These are phyloP conservation scores for Parascedosporium putredinis DNA, from an alignment of 2,329 filamentous ascomycete genomes.

Conservation along the genomic window DNA sequence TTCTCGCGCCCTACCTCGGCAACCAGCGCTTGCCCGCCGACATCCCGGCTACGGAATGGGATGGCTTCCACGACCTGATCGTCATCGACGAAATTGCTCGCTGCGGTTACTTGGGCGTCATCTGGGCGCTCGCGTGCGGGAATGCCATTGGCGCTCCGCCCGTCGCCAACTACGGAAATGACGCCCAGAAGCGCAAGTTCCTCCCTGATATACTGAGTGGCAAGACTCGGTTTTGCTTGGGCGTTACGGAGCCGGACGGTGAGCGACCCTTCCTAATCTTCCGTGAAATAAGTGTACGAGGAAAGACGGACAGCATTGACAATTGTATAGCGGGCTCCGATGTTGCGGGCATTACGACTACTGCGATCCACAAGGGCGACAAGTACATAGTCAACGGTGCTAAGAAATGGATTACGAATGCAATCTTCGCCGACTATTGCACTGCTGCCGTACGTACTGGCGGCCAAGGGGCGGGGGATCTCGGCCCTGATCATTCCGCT, in stretches of 20 bases:
- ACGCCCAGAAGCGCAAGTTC: slow-evolving; percentile 8
- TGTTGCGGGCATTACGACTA: slow-evolving; percentile 49
- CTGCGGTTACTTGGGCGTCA: neutral
- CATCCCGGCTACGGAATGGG: neutral
- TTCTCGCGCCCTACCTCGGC: neutral
- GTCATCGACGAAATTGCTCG: neutral
- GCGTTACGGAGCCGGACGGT: slow-evolving; percentile 8
- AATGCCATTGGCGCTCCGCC: slow-evolving; percentile 4
- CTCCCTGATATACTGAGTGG: slow-evolving; percentile 1
- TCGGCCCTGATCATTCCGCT: slow-evolving; percentile 45
- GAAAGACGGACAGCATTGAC: neutral
- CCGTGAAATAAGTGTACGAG: neutral
- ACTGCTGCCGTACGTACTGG: slow-evolving; percentile 49
- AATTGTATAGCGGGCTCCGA: slow-evolving; percentile 33
- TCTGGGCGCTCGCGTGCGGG: neutral
- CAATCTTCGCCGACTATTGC: slow-evolving; percentile 43
- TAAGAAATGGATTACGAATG: slow-evolving; percentile 55
- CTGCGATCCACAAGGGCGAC: slow-evolving; percentile 29
- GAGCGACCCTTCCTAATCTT: neutral
- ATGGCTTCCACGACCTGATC: neutral
- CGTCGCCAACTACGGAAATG: slow-evolving; percentile 8
- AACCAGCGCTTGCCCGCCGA: neutral
- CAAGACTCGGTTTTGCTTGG: slow-evolving; percentile 9
- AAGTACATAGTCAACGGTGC: slow-evolving; percentile 49
- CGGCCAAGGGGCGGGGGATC: slow-evolving; percentile 37